Conservation (phyloP, 1,284 basidiomycete genomes). For the Ustilago hordei region DNA sequence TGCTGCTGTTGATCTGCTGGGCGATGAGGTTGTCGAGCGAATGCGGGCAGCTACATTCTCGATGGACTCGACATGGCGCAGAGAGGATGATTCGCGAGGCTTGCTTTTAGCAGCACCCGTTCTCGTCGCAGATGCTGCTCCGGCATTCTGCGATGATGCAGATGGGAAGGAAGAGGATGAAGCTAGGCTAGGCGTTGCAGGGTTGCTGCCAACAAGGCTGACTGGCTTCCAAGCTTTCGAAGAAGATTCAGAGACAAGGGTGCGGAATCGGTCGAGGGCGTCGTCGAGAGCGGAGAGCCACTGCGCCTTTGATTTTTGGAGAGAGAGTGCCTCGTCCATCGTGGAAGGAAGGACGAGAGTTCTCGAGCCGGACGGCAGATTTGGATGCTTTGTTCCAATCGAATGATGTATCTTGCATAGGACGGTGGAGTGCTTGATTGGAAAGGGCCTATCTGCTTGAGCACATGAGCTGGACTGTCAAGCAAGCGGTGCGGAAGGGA, state of each 20-base stretch:
- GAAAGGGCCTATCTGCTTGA: too few relatives aligned
- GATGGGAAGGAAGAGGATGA: slow-evolving; percentile 25
- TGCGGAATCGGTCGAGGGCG: slow-evolving; percentile 50
- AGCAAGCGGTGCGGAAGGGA: too few relatives aligned
- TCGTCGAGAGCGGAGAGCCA: slow-evolving; percentile 56
- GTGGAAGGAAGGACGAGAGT: background rate
- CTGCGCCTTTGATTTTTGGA: slow-evolving; percentile 50
- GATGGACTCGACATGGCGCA: slow-evolving; percentile 41
- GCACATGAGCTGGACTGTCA: too few relatives aligned
- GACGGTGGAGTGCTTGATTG: too few relatives aligned
- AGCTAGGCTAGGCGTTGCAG: slow-evolving; percentile 28
- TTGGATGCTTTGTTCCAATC: too few relatives aligned
- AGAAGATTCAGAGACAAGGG: slow-evolving; percentile 48
- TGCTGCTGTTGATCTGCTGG: slow-evolving; percentile 11
- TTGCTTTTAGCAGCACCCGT: slow-evolving; percentile 13
- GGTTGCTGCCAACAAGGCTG: slow-evolving; percentile 26
- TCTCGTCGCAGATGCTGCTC: slow-evolving; percentile 11
- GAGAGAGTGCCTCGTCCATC: slow-evolving; percentile 39
- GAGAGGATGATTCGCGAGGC: slow-evolving; percentile 32
- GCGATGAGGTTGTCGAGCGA: slow-evolving; percentile 9
- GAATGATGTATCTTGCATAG: too few relatives aligned
- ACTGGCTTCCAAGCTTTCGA: slow-evolving; percentile 57
- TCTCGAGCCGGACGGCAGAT: too few relatives aligned
- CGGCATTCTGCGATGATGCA: slow-evolving; percentile 12
- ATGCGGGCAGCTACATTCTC: slow-evolving; percentile 24